Base-by-base conservation (phyloP, 2,329 filamentous ascomycete species). In the Fusarium denticulatum region DNA sequence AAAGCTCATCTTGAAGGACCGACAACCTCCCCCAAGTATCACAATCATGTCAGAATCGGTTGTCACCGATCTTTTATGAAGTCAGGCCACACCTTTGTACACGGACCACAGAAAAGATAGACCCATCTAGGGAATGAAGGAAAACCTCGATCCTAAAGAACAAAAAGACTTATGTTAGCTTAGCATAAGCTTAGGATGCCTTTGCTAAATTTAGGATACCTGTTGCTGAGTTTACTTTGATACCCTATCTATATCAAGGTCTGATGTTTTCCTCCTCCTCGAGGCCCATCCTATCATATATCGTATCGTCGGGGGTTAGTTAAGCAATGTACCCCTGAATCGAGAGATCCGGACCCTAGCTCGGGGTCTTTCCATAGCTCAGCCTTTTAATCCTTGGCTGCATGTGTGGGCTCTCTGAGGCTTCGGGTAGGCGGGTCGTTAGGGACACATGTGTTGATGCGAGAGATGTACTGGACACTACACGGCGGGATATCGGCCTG, bases 381-480 rank as follows among this genome's bases (percentile, higher is more conserved):
- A 60, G 61, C 55, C 59, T 50, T 72, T 36, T 66, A 9, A 70
- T 69, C 59, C 69, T 58, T 69, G 71, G 49, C 45, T 39, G 60
- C 64, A 67, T 65, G 58, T 53, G 50, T 28, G 49, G 57, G 59
- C 24, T 57, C 28, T 34, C 26, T 28, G n/a, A 50, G 36, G 52
- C 22, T 39, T 28, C 42, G 42, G 47, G 40, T n/a, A 40, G 56
- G 24, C 28, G 8, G 32, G 26, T 46, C 12, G 15, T 13, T 20
- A 10, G n/a, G 13, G 16, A 59, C 24, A 9, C 18, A 15, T 26
- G 18, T 24, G 14, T 55, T 28, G 24, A n/a, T n/a, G 7, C 2
- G 14, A 39, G 20, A 39, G 50, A 39, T 28, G 20, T 14, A 55
- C 30, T 74, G 66, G 61, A 60, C 64, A 59, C 64, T 69, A 63